Conservation (phyloP, 345 rosid genomes). For the Barbarea vulgaris region DNA sequence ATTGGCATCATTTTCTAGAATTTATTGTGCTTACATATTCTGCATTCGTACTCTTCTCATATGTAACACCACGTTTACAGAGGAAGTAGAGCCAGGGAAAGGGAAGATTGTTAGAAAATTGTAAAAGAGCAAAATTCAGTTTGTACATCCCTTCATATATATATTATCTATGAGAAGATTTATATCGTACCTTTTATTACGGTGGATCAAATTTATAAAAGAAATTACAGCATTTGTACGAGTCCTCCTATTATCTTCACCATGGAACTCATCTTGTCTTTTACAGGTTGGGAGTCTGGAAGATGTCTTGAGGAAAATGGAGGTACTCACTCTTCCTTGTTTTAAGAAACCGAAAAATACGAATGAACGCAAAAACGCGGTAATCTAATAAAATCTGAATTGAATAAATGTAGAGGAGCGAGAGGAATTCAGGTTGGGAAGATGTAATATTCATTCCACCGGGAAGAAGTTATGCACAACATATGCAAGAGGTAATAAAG, state of each 20-base stretch:
- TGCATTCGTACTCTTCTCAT: background rate
- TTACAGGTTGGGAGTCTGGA: conserved; percentile 90
- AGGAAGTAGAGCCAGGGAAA: background rate
- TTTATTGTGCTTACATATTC: background rate
- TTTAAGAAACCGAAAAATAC: background rate
- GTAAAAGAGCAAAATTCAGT: background rate
- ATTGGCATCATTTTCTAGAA: background rate
- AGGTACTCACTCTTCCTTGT: conserved; percentile 52
- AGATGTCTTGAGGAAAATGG: conserved; percentile 91
- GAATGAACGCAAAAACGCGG: background rate
- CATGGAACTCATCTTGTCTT: conserved; percentile 26
- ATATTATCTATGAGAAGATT: background rate
- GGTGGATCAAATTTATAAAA: background rate
- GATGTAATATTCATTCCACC: conserved; percentile 95
- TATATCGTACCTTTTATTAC: background rate
- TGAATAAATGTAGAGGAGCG: conserved; percentile 59
- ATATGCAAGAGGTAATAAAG: conserved; percentile 64
- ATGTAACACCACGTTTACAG: background rate
- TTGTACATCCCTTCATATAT: background rate
- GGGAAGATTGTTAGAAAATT: background rate
- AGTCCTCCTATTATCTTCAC: background rate
- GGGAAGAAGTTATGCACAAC: conserved; percentile 85
- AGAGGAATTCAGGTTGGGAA: conserved; percentile 93
- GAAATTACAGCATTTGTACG: background rate
- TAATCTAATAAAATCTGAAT: conserved; percentile 17